Conservation (phyloP, 2,329 filamentous ascomycete genomes). For the Phoma sp. region DNA sequence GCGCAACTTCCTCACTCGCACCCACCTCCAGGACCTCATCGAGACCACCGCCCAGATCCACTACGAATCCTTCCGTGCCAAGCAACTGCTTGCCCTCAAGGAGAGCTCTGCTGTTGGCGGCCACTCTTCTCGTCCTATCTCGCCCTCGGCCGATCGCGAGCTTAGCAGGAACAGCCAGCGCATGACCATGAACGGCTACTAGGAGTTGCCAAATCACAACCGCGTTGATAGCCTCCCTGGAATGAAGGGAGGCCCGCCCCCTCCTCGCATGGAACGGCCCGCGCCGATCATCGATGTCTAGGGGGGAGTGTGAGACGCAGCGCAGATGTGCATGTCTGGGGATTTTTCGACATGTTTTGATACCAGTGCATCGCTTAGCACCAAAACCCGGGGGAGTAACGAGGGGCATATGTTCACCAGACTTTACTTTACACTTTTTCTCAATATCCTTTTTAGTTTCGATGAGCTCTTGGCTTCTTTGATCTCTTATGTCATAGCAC, state of each 20-base stretch:
- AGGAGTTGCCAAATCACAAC: slow-evolving; percentile 51
- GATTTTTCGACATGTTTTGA: slow-evolving; percentile 40
- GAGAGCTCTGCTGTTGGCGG: slow-evolving; percentile 88
- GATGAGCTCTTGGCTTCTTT: slow-evolving; percentile 34
- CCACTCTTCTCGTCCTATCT: slow-evolving; percentile 88
- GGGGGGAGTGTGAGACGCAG: neutral
- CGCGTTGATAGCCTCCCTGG: slow-evolving; percentile 40
- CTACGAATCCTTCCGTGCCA: slow-evolving; percentile 99
- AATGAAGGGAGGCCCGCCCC: slow-evolving; percentile 28
- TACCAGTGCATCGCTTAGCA: slow-evolving; percentile 49
- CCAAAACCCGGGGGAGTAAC: slow-evolving; percentile 26
- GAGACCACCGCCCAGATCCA: slow-evolving; percentile 99
- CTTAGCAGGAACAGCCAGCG: slow-evolving; percentile 96
- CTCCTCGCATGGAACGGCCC: slow-evolving; percentile 31
- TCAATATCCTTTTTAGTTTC: slow-evolving; percentile 47
- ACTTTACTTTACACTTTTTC: slow-evolving; percentile 33
- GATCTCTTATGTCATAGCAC: slow-evolving; percentile 41
- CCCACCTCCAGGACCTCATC: slow-evolving; percentile 97
- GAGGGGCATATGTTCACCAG: slow-evolving; percentile 35
- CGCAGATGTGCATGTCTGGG: slow-evolving; percentile 12
- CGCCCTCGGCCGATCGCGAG: slow-evolving; percentile 91
- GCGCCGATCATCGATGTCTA: slow-evolving; percentile 36
- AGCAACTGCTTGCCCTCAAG: slow-evolving; percentile 97
- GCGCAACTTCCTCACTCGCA: slow-evolving; percentile 97
- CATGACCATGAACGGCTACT: slow-evolving; percentile 99